phyloP scores from a whole-genome alignment of 2,329 filamentous ascomycete genomes.

The Sphaerulina musiva region DNA sequence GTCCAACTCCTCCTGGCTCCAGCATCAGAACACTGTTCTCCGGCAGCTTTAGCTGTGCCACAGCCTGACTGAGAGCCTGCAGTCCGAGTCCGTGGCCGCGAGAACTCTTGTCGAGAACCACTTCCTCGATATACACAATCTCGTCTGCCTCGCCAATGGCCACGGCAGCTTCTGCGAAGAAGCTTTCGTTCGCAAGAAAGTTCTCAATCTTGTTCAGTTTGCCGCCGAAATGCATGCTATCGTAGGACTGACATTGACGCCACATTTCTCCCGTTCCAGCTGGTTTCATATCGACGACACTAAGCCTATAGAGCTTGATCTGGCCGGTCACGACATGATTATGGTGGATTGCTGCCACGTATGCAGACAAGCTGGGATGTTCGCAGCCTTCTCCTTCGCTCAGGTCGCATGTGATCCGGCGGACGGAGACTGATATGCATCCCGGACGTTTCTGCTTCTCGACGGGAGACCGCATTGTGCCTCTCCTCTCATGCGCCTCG shows the following conservation, averaged over 20 bases:
- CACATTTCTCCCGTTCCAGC: conserved; percentile 9
- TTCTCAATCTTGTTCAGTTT: conserved; percentile 22
- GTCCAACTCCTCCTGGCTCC: conserved; percentile 15
- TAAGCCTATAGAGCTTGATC: conserved; percentile 8
- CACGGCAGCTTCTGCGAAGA: not conserved
- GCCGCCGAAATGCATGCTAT: conserved; percentile 8
- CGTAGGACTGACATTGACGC: conserved; percentile 10
- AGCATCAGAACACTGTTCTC: conserved; percentile 14
- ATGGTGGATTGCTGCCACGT: not conserved
- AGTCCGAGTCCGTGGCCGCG: conserved; percentile 13
- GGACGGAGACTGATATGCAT: no score
- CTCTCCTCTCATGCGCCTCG: no score
- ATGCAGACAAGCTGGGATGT: not conserved
- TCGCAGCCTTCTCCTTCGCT: not conserved
- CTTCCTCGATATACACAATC: conserved; percentile 8
- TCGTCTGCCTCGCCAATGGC: conserved; percentile 8
- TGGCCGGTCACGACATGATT: conserved; percentile 2
- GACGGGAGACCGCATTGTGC: no score
- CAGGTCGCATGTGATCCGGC: no score
- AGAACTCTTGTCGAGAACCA: not conserved
- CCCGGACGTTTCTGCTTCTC: no score
- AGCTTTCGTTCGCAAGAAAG: conserved; percentile 19
- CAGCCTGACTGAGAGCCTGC: conserved; percentile 7
- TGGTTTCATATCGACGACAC: conserved; percentile 4
- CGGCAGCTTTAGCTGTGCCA: conserved; percentile 4